phyloP scores from a whole-genome alignment of 1,284 basidiomycete genomes.

The Fomitopsis betulina region DNA sequence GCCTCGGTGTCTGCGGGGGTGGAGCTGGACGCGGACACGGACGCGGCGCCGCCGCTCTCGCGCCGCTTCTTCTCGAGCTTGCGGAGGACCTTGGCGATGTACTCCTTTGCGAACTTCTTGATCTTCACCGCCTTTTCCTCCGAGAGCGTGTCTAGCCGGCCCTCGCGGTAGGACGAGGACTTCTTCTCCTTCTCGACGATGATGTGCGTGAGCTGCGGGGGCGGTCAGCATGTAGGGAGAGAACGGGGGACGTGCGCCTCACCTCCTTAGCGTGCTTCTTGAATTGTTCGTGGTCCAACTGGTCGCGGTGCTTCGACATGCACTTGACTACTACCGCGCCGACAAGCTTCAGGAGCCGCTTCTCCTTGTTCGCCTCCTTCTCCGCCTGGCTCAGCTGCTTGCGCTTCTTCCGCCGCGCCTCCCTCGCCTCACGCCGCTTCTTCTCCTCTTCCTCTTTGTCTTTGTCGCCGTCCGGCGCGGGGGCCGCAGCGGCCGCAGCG shows the following conservation, averaged over 20 bases:
- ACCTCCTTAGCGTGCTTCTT: slow-evolving; percentile 97
- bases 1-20: slow-evolving; percentile 7
- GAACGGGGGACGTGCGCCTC: slow-evolving; percentile 10
- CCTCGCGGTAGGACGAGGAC: slow-evolving; percentile 69
- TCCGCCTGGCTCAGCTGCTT: slow-evolving; percentile 50
- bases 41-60: slow-evolving; percentile 9
- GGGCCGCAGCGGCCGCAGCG: background rate
- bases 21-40: slow-evolving; percentile 5
- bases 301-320: slow-evolving; percentile 85
- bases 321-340: slow-evolving; percentile 87
- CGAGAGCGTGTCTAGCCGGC: slow-evolving; percentile 69
- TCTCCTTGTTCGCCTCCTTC: slow-evolving; percentile 74
- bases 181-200: slow-evolving; percentile 95
- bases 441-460: slow-evolving; percentile 13
- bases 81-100: slow-evolving; percentile 63
- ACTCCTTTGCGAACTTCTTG: slow-evolving; percentile 92
- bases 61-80: slow-evolving; percentile 48
- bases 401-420: slow-evolving; percentile 26
- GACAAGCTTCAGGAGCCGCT: slow-evolving; percentile 78
- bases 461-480: background rate
- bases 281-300: slow-evolving; percentile 83
- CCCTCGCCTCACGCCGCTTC: slow-evolving; percentile 28
- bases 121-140: slow-evolving; percentile 90
- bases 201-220: slow-evolving; percentile 63
- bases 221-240: slow-evolving; percentile 5